These are phyloP conservation scores for Neofusicoccum kwambonambiense DNA, from an alignment of 2,329 filamentous ascomycete species.

Conservation along the genomic window DNA sequence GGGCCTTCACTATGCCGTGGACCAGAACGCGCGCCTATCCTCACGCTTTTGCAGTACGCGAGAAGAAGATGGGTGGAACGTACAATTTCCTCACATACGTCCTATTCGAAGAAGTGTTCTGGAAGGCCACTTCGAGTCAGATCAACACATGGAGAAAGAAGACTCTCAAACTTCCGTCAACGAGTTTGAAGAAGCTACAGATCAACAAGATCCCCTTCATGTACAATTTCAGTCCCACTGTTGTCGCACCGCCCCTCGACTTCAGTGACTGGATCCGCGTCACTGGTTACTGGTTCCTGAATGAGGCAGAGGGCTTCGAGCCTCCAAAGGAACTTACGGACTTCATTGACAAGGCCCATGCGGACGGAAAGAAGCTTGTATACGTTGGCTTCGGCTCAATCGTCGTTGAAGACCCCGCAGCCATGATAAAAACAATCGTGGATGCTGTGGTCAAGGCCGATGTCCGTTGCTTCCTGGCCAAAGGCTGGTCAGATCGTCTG, in stretches of 20 bases:
- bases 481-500: slow-evolving; percentile 92
- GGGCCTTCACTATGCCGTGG: slow-evolving; percentile 99
- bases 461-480: slow-evolving; percentile 90
- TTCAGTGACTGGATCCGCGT: slow-evolving; percentile 98
- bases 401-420: slow-evolving; percentile 83
- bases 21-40: slow-evolving; percentile 93
- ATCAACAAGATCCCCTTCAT: slow-evolving; percentile 97
- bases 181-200: slow-evolving; percentile 85
- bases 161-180: slow-evolving; percentile 73
- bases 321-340: slow-evolving; percentile 72
- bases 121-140: slow-evolving; percentile 87
- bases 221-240: slow-evolving; percentile 93
- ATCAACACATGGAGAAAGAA: slow-evolving; percentile 91
- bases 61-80: slow-evolving; percentile 88
- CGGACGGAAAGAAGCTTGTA: slow-evolving; percentile 83
- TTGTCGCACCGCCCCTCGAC: slow-evolving; percentile 91
- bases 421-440: slow-evolving; percentile 88
- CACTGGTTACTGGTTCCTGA: slow-evolving; percentile 96
- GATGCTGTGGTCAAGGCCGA: slow-evolving; percentile 88
- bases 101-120: slow-evolving; percentile 95
- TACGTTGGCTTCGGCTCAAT: slow-evolving; percentile 98
- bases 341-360: slow-evolving; percentile 68
- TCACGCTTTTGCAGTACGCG: slow-evolving; percentile 90
- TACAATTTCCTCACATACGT: slow-evolving; percentile 96
- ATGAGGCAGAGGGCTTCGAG: slow-evolving; percentile 67